Percentiles rank a stretch among this genome's conserved stretches.
Evolutionary conservation across 495 filamentous ascomycete species (phyloP).

Genomic region (Delitschia confertaspora): DNA sequence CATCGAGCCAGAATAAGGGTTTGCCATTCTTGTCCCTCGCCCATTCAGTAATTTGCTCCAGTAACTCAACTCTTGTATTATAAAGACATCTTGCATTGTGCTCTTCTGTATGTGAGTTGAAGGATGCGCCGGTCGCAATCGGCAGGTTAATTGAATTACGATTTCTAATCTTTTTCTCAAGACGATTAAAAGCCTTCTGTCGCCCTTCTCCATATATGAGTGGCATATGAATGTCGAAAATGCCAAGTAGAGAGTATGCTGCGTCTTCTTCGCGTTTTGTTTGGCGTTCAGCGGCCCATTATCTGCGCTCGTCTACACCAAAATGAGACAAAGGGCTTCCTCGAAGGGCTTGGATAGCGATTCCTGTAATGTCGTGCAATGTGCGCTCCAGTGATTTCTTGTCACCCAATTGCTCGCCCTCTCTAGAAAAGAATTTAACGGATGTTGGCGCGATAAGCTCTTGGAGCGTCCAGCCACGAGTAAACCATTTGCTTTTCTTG

Average conservation of each 20-base stretch:
- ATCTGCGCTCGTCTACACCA: slow-evolving; percentile 11
- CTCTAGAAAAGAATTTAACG: slow-evolving; percentile 1
- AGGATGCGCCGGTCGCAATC: slow-evolving; percentile 18
- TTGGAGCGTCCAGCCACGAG: slow-evolving; percentile 13
- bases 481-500: slow-evolving; percentile 13
- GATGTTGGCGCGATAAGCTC: slow-evolving; percentile 14
- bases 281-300: slow-evolving; percentile 11
- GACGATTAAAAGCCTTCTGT: slow-evolving; percentile 6
- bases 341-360: neutral
- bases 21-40: slow-evolving; percentile 6
- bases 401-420: neutral
- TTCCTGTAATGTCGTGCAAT: neutral
- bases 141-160: no score
- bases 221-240: slow-evolving; percentile 14
- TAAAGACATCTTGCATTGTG: slow-evolving; percentile 21
- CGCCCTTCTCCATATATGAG: slow-evolving; percentile 15
- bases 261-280: slow-evolving; percentile 12
- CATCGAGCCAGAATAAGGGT: slow-evolving; percentile 36
- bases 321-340: slow-evolving; percentile 8
- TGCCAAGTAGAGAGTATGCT: slow-evolving; percentile 11
- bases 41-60: slow-evolving; percentile 26
- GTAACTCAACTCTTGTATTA: slow-evolving; percentile 26
- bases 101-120: slow-evolving; percentile 18
- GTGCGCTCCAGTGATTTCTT: slow-evolving; percentile 5
- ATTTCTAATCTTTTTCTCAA: slow-evolving; percentile 14